Conservation (phyloP, 1,139 yeast genomes). For the Blastobotrys persicus region DNA sequence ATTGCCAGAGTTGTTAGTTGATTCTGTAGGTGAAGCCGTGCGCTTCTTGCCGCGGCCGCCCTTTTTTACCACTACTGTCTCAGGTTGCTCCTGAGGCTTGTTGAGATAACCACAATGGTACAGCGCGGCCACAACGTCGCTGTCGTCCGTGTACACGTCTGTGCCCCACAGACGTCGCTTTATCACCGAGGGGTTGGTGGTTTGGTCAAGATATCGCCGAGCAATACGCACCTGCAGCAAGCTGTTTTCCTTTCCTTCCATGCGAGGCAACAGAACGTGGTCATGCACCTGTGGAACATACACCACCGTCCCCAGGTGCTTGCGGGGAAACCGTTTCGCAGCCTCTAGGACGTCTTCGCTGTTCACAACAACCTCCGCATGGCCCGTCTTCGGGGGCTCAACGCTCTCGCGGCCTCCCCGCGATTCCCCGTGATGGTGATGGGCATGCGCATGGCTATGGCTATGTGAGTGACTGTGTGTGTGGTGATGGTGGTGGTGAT, state of each 20-base stretch:
- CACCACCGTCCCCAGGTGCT: conserved; percentile 57
- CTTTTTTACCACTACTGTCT: conserved; percentile 1
- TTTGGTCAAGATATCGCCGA: conserved; percentile 28
- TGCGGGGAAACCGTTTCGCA: conserved; percentile 47
- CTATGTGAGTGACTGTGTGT: conserved; percentile 21
- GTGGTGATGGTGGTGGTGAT: conserved; percentile 27
- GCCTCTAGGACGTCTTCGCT: conserved; percentile 47
- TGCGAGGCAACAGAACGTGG: conserved; percentile 32
- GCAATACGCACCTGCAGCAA: conserved; percentile 67
- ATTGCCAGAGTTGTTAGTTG: neutral
- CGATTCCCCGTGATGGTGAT: conserved; percentile 7
- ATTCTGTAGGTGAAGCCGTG: conserved; percentile 12
- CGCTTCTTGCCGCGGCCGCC: conserved; percentile 6
- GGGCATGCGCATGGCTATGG: conserved; percentile 12
- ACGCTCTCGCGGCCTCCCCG: no score
- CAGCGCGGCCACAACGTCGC: conserved; percentile 72
- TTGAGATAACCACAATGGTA: conserved; percentile 70
- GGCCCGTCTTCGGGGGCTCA: conserved; percentile 18
- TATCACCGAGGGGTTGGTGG: conserved; percentile 41
- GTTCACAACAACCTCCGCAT: conserved; percentile 38
- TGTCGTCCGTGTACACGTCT: conserved; percentile 87
- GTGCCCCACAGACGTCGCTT: conserved; percentile 86
- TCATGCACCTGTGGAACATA: conserved; percentile 48
- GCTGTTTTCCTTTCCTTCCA: conserved; percentile 55
- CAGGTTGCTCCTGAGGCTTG: conserved; percentile 6